Evolutionary conservation across 129 eudicot species (phyloP).

Genomic region (Escallonia herrerae): DNA sequence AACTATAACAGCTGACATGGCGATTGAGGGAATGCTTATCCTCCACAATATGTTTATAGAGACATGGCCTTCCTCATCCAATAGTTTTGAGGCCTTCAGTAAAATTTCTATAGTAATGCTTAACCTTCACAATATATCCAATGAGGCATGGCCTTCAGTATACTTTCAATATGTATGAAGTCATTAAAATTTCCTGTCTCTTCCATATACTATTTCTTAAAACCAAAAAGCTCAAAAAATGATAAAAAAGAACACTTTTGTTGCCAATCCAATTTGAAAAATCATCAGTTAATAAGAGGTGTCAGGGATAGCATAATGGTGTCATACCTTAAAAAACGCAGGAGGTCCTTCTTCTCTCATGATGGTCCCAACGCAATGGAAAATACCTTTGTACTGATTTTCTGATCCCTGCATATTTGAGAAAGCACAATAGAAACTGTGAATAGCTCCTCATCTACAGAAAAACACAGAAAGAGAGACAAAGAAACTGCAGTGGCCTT

Average conservation of each 20-base stretch:
- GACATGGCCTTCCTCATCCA: too few species aligned
- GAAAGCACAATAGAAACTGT: not conserved
- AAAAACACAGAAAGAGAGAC: not conserved
- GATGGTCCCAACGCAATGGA: conserved; percentile 15
- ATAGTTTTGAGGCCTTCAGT: too few species aligned
- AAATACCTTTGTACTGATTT: conserved; percentile 42
- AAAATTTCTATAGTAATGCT: too few species aligned
- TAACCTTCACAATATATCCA: too few species aligned
- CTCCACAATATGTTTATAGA: too few species aligned
- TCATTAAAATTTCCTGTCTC: too few species aligned
- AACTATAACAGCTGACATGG: too few species aligned
- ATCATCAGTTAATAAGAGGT: too few species aligned
- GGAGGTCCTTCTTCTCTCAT: conserved; percentile 24
- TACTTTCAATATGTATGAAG: too few species aligned
- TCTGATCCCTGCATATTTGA: conserved; percentile 45
- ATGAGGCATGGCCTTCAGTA: too few species aligned
- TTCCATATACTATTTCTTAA: not conserved
- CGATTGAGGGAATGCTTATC: too few species aligned
- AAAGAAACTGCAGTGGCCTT: not conserved
- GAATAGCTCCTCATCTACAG: not conserved
- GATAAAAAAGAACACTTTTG: not conserved
- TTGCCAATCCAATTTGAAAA: too few species aligned
- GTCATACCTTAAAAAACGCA: conserved; percentile 60
- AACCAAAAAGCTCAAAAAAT: not conserved
- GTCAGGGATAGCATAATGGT: not conserved